Percentiles rank a stretch among this genome's conserved stretches.
Evolutionary conservation across 2,329 filamentous ascomycete species (phyloP).

Genomic region (Hypoxylon sp.): DNA sequence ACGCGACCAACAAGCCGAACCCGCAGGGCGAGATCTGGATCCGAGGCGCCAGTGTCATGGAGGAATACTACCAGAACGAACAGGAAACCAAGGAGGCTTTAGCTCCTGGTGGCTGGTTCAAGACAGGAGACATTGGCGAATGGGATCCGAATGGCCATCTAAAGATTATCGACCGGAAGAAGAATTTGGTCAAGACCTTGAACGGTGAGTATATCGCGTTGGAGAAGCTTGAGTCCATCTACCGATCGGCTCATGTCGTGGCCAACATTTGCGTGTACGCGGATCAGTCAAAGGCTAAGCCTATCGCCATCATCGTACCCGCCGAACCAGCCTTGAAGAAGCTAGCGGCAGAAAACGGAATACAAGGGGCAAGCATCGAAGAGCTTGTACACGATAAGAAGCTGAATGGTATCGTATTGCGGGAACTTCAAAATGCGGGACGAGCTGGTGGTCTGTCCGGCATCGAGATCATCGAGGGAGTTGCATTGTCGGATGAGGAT

Average conservation of each 20-base stretch:
- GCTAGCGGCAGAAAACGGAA: conserved; percentile 63
- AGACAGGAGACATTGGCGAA: conserved; percentile 87
- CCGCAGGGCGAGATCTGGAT: conserved; percentile 93
- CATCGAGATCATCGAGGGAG: conserved; percentile 80
- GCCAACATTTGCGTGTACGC: conserved; percentile 72
- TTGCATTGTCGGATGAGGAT: conserved; percentile 80
- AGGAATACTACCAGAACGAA: conserved; percentile 82
- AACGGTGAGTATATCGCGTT: conserved; percentile 88
- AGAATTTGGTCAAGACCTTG: conserved; percentile 88
- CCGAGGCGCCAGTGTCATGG: conserved; percentile 78
- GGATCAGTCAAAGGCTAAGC: conserved; percentile 66
- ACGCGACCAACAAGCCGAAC: conserved; percentile 78
- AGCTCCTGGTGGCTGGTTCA: conserved; percentile 86
- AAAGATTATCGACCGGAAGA: conserved; percentile 87
- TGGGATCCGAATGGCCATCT: conserved; percentile 81
- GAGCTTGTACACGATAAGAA: conserved; percentile 78
- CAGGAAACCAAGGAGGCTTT: conserved; percentile 81
- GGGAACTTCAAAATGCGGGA: conserved; percentile 74
- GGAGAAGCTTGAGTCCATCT: conserved; percentile 75
- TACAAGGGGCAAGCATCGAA: conserved; percentile 73
- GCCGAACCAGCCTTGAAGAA: conserved; percentile 70
- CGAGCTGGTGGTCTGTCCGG: conserved; percentile 73
- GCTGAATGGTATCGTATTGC: conserved; percentile 73
- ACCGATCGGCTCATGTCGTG: conserved; percentile 66
- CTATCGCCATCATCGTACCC: conserved; percentile 71